phyloP scores from a whole-genome alignment of 2,329 filamentous ascomycete species.

The Xylaria sp. region DNA sequence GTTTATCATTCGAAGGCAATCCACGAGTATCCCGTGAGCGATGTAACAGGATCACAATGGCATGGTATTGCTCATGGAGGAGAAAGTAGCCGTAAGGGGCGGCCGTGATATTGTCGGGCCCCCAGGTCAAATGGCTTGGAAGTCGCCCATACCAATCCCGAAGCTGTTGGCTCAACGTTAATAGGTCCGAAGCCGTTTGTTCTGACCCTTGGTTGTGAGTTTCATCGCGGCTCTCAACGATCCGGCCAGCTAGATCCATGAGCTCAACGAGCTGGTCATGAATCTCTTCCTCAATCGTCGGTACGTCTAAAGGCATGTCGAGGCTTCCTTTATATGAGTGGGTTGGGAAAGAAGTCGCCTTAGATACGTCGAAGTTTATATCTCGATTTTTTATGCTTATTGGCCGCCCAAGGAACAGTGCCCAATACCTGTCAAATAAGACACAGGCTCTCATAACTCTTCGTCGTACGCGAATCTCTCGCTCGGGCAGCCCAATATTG shows the following conservation, averaged over 20 bases:
- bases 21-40: conserved; percentile 19
- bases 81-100: conserved; percentile 37
- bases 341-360: background rate
- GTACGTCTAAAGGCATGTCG: background rate
- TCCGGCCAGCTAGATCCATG: conserved; percentile 31
- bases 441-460: conserved; percentile 38
- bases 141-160: conserved; percentile 37
- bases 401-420: conserved; percentile 34
- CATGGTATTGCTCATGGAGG: conserved; percentile 38
- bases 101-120: conserved; percentile 27
- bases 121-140: conserved; percentile 34
- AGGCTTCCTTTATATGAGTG: background rate
- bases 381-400: conserved; percentile 33
- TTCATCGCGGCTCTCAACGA: conserved; percentile 23
- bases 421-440: conserved; percentile 39
- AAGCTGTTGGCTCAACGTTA: conserved; percentile 31
- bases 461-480: conserved; percentile 30
- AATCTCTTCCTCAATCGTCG: conserved; percentile 32
- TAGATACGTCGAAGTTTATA: conserved; percentile 20
- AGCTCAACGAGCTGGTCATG: conserved; percentile 35
- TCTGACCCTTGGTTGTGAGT: background rate
- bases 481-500: conserved; percentile 27
- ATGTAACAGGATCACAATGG: conserved; percentile 30
- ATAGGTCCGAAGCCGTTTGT: background rate
- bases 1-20: background rate